A percentile compares a stretch with the other conserved stretches of the same genome.
These are phyloP conservation scores for Paraphaeosphaeria minitans DNA, from an alignment of 2,329 filamentous ascomycete species.

Conservation along the genomic window DNA sequence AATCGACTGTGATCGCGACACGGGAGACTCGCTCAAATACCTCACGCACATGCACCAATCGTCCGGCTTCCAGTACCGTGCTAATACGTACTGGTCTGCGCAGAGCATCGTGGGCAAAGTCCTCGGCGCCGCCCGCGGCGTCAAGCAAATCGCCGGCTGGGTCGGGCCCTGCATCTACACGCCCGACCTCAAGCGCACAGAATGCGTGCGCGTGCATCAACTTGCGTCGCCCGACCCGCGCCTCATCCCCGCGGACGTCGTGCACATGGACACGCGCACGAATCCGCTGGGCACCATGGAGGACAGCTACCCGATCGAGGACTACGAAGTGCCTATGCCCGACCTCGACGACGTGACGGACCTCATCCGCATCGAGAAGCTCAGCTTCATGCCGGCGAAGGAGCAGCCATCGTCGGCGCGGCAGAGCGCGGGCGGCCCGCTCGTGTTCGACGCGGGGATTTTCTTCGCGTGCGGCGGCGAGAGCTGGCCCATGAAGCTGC, in stretches of 20 bases:
- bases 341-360: constrained; percentile 65
- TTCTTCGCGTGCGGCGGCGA: constrained; percentile 48
- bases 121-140: constrained; percentile 68
- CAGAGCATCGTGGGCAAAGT: constrained; percentile 77
- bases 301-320: constrained; percentile 65
- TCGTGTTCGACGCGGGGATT: constrained; percentile 47
- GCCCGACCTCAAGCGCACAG: constrained; percentile 67
- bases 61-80: constrained; percentile 77
- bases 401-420: constrained; percentile 38
- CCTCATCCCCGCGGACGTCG: constrained; percentile 64
- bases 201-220: constrained; percentile 72
- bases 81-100: constrained; percentile 78
- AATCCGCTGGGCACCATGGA: constrained; percentile 70
- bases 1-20: constrained; percentile 74
- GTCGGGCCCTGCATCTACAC: constrained; percentile 73
- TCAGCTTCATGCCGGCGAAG: constrained; percentile 61
- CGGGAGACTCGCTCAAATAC: constrained; percentile 67
- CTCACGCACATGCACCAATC: constrained; percentile 71
- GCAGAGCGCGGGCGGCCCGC: constrained; percentile 36
- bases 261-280: constrained; percentile 69
- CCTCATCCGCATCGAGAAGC: constrained; percentile 70
- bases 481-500: constrained; percentile 47
- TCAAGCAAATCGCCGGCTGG: constrained; percentile 74
- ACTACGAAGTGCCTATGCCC: constrained; percentile 68
- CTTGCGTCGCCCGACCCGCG: constrained; percentile 60